phyloP scores from a whole-genome alignment of 2,329 filamentous ascomycete genomes.

The Xylaria polymorpha region DNA sequence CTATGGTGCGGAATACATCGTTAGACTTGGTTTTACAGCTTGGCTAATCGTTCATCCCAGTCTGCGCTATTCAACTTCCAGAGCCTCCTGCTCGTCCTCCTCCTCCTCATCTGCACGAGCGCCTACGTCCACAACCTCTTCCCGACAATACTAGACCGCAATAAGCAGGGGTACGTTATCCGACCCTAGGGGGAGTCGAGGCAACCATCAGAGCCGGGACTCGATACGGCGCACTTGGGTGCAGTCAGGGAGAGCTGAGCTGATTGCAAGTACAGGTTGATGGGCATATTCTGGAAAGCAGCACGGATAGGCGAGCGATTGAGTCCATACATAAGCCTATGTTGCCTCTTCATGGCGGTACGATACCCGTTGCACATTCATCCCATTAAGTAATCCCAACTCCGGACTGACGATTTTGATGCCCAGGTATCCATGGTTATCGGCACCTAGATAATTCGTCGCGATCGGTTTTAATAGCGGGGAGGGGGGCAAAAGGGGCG shows the following conservation, averaged over 20 bases:
- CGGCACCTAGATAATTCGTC: conserved; percentile 44
- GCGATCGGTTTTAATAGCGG: conserved; percentile 22
- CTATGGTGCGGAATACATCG: conserved; percentile 27
- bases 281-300: conserved; percentile 95
- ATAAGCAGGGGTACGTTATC: conserved; percentile 82
- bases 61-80: conserved; percentile 99
- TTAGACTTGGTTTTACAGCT: neutral
- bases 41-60: conserved; percentile 58
- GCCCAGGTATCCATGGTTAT: conserved; percentile 48
- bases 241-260: conserved; percentile 12
- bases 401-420: conserved; percentile 27
- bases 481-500: conserved; percentile 9
- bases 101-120: conserved; percentile 95
- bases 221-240: neutral
- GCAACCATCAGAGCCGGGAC: neutral
- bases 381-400: neutral
- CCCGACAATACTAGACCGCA: conserved; percentile 88
- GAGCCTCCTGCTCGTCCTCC: conserved; percentile 91
- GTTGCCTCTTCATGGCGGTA: conserved; percentile 94
- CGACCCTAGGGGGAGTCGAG: neutral
- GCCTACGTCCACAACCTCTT: conserved; percentile 93
- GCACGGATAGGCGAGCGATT: conserved; percentile 91
- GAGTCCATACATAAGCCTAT: conserved; percentile 94
- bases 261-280: conserved; percentile 62
- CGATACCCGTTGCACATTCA: conserved; percentile 44